Conservation (phyloP, 768 basidiomycete species). For the Galerina marginata region DNA sequence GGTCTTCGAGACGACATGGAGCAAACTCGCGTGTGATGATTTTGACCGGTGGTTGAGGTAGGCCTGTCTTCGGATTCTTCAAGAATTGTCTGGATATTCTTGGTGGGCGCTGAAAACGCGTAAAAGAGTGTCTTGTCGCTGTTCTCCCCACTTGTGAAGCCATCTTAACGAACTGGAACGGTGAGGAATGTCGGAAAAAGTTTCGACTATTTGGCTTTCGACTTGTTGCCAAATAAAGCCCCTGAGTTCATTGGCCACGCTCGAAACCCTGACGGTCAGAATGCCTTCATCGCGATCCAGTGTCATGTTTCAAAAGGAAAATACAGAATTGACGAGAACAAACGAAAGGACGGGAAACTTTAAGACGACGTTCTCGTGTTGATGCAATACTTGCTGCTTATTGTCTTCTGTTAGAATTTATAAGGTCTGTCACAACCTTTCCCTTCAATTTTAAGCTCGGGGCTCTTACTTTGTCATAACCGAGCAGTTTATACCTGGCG, state of each 20-base stretch:
- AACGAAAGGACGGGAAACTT: too few species aligned
- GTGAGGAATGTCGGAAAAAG: not conserved
- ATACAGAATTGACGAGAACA: too few species aligned
- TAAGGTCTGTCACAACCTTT: too few species aligned
- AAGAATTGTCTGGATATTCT: slow-evolving; percentile 48
- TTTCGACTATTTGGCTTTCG: slow-evolving; percentile 3
- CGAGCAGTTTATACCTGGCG: too few species aligned
- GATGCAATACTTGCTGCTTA: too few species aligned
- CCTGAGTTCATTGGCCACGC: not conserved
- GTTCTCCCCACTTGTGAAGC: slow-evolving; percentile 15
- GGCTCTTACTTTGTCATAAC: too few species aligned
- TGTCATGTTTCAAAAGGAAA: too few species aligned
- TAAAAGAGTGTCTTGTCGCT: slow-evolving; percentile 30
- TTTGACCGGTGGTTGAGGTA: slow-evolving; percentile 76
- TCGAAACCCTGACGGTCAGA: not conserved
- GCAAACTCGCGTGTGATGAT: slow-evolving; percentile 73
- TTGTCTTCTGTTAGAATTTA: too few species aligned
- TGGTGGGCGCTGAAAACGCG: slow-evolving; percentile 61
- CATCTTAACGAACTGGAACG: not conserved
- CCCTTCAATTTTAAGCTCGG: too few species aligned
- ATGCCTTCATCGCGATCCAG: too few species aligned
- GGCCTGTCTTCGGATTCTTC: slow-evolving; percentile 53
- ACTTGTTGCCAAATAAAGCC: slow-evolving; percentile 10
- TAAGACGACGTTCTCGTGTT: too few species aligned
- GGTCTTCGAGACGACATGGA: slow-evolving; percentile 75